Percentiles rank a stretch among this genome's conserved stretches.
Conservation (phyloP, 2,329 filamentous ascomycete genomes). For the Xylaria polymorpha region DNA sequence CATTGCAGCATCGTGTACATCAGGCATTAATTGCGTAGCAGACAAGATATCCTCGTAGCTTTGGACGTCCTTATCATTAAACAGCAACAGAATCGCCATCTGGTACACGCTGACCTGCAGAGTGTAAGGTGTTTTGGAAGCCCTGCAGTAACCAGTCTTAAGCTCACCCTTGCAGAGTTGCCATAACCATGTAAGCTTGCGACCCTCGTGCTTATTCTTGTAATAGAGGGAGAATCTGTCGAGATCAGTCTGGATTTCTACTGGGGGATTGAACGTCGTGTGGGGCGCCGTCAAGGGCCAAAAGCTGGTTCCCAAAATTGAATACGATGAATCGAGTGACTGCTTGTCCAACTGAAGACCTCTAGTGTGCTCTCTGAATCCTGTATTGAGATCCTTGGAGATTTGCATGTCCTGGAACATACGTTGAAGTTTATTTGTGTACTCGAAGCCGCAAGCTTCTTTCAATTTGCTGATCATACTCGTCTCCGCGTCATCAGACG, state of each 20-base stretch:
- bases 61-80: conserved; percentile 89
- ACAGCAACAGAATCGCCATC: conserved; percentile 94
- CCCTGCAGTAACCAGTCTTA: conserved; percentile 91
- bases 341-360: conserved; percentile 75
- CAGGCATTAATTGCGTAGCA: conserved; percentile 81
- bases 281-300: conserved; percentile 91
- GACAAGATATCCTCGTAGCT: conserved; percentile 89
- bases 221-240: conserved; percentile 93
- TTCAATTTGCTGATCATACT: conserved; percentile 99
- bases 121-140: conserved; percentile 89
- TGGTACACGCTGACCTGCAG: conserved; percentile 98
- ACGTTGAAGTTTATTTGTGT: conserved; percentile 98
- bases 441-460: conserved; percentile 98
- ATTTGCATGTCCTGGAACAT: conserved; percentile 99
- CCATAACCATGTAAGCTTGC: conserved; percentile 98
- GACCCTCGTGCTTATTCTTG: conserved; percentile 94
- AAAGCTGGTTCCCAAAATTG: conserved; percentile 94
- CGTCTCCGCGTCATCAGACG: conserved; percentile 96
- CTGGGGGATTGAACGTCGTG: conserved; percentile 88
- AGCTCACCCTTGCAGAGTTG: conserved; percentile 98
- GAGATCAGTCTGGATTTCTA: conserved; percentile 85
- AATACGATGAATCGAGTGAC: conserved; percentile 86
- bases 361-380: conserved; percentile 82
- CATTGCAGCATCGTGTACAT: conserved; percentile 87
- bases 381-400: conserved; percentile 93